Evolutionary conservation across 306 rosid species (phyloP).

Genomic region (Glycine soja): DNA sequence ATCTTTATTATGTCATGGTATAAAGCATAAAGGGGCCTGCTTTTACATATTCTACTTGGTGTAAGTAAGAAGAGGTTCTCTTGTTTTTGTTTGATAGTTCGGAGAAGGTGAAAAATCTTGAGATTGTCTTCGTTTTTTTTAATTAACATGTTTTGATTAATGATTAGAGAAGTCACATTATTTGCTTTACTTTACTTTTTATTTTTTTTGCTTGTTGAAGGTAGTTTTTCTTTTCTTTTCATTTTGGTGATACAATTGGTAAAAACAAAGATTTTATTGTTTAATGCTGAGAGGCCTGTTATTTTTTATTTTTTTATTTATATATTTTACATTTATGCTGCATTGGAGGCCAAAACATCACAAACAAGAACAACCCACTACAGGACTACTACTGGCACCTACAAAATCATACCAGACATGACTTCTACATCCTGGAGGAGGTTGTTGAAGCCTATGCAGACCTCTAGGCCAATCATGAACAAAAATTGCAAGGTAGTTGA

Average conservation of each 20-base stretch:
- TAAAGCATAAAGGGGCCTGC: background rate
- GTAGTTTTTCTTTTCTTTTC: no score
- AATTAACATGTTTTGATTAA: background rate
- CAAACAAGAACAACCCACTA: background rate
- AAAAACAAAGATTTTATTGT: no score
- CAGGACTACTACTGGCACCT: background rate
- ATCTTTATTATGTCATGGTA: constrained; percentile 13
- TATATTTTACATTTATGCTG: no score
- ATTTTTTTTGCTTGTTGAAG: no score
- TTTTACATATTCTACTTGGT: constrained; percentile 2
- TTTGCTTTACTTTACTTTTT: no score
- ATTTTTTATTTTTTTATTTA: no score
- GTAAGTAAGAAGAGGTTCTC: background rate
- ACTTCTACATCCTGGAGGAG: background rate
- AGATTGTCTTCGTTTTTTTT: background rate
- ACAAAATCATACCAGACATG: no score
- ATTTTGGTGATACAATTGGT: no score
- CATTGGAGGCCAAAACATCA: no score
- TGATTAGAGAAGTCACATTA: background rate
- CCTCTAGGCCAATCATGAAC: background rate
- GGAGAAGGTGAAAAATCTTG: background rate
- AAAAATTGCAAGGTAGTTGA: background rate
- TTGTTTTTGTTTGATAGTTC: background rate
- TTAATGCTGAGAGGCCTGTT: no score
- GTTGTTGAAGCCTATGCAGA: background rate